These are phyloP conservation scores for Cyphellophora europaea DNA, from an alignment of 2,329 filamentous ascomycete species.

Conservation along the genomic window DNA sequence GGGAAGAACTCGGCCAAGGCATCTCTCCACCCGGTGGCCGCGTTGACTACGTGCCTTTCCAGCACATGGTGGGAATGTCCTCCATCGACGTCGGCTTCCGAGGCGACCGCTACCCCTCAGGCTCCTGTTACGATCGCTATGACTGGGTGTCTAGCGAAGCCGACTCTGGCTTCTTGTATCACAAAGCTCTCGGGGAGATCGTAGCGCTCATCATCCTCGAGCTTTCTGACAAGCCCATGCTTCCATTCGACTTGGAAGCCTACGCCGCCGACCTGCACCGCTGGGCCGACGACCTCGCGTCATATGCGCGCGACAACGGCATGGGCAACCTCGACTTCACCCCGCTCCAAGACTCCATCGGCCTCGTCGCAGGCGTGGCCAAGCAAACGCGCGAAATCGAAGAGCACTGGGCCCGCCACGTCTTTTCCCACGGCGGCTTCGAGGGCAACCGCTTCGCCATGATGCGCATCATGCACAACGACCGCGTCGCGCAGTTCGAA, in stretches of 20 bases:
- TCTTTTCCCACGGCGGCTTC: conserved; percentile 64
- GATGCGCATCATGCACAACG: conserved; percentile 67
- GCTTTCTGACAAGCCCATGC: conserved; percentile 66
- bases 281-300: conserved; percentile 59
- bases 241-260: conserved; percentile 69
- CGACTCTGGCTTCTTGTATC: conserved; percentile 76
- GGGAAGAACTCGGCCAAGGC: conserved; percentile 54
- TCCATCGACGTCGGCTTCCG: conserved; percentile 77
- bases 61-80: conserved; percentile 80
- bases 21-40: conserved; percentile 63
- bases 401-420: conserved; percentile 63
- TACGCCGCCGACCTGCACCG: conserved; percentile 58
- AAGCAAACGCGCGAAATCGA: conserved; percentile 64
- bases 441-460: conserved; percentile 61
- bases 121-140: conserved; percentile 83
- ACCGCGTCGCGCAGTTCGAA: conserved; percentile 72
- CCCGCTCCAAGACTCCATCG: conserved; percentile 54
- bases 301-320: conserved; percentile 47
- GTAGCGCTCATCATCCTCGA: conserved; percentile 78
- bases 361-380: conserved; percentile 50
- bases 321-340: conserved; percentile 40
- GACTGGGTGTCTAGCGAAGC: conserved; percentile 73
- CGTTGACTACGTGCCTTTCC: conserved; percentile 83
- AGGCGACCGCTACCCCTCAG: conserved; percentile 58
- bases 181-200: conserved; percentile 68